Conservation (phyloP, 768 basidiomycete species). For the Boletus bicolor region DNA sequence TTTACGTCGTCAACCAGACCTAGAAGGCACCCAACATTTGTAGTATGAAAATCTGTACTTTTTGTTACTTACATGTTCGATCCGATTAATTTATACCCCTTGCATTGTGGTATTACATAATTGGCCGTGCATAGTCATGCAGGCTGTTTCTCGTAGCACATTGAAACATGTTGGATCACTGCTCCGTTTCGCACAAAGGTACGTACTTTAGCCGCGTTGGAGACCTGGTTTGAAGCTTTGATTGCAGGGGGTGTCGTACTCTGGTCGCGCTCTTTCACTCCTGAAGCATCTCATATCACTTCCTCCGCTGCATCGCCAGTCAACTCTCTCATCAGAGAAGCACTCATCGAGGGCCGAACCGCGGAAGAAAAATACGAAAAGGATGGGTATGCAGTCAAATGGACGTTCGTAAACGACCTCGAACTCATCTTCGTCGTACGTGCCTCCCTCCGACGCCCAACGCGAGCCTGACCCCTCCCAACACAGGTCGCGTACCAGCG, state of each 20-base stretch:
- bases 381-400: constrained; percentile 91
- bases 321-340: constrained; percentile 85
- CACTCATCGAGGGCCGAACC: constrained; percentile 86
- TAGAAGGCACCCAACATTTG: not conserved
- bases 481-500: constrained; percentile 91
- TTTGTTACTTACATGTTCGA: not conserved
- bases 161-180: constrained; percentile 81
- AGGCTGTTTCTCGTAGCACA: not conserved
- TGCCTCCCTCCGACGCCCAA: constrained; percentile 7
- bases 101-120: constrained; percentile 7
- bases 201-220: not conserved
- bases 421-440: constrained; percentile 95
- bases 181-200: constrained; percentile 95
- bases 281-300: constrained; percentile 68
- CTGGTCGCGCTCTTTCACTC: constrained; percentile 95
- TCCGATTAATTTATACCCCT: constrained; percentile 6
- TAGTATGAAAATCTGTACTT: constrained; percentile 6
- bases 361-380: constrained; percentile 85
- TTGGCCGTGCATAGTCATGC: not conserved
- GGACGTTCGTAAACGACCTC: constrained; percentile 93
- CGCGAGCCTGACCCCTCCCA: not conserved
- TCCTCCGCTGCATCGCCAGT: constrained; percentile 76
- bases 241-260: constrained; percentile 81
- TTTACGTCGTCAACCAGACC: constrained; percentile 24
- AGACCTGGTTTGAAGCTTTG: constrained; percentile 4